Conservation (phyloP, 2,329 filamentous ascomycete species). For the Juglanconis sp. region DNA sequence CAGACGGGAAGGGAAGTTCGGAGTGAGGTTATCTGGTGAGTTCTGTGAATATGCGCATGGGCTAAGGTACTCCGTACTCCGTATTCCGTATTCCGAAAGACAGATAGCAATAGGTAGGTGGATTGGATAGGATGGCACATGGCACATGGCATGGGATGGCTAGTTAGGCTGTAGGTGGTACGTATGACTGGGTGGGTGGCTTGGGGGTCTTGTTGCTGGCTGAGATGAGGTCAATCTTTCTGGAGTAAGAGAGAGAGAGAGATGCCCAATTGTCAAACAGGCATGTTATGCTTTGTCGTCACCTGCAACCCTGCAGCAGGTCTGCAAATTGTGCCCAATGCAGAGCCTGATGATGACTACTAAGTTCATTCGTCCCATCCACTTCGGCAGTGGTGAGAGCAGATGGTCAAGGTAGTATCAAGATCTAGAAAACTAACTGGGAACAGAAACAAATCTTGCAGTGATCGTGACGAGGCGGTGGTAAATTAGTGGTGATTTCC, state of each 20-base stretch:
- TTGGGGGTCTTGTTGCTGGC: not conserved
- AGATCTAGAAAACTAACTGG: too few relatives aligned
- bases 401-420: too few relatives aligned
- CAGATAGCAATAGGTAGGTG: not conserved
- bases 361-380: too few relatives aligned
- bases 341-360: too few relatives aligned
- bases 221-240: constrained; percentile 1
- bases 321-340: too few relatives aligned
- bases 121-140: not conserved
- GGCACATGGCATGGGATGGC: not conserved
- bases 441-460: not conserved
- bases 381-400: too few relatives aligned
- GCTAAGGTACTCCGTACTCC: not conserved
- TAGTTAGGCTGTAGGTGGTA: constrained; percentile 1
- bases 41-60: not conserved
- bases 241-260: not conserved
- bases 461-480: constrained; percentile 8
- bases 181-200: constrained; percentile 12
- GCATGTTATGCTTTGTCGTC: not conserved
- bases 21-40: not conserved
- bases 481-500: constrained; percentile 20
- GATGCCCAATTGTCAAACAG: not conserved
- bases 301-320: too few relatives aligned
- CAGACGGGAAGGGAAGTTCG: not conserved
- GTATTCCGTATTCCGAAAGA: not conserved